phyloP scores from a whole-genome alignment of 805 yeast species.

The Metschnikowia continentalis region DNA sequence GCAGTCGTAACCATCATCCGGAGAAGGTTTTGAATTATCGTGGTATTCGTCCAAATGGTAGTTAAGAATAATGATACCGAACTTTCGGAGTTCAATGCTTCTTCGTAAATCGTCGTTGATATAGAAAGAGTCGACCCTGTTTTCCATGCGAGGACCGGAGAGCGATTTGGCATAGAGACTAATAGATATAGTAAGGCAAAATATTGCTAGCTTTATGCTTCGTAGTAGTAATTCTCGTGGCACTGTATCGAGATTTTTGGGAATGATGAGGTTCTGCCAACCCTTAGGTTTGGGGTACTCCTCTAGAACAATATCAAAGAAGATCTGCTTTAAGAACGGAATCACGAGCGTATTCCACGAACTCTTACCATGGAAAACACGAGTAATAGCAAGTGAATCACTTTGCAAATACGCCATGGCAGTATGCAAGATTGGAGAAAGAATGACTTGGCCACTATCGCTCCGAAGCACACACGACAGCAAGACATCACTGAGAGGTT shows the following conservation, averaged over 20 bases:
- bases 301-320: slow-evolving; percentile 28
- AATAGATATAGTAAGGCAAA: slow-evolving; percentile 15
- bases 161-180: slow-evolving; percentile 12
- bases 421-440: slow-evolving; percentile 20
- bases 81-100: slow-evolving; percentile 34
- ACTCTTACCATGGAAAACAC: slow-evolving; percentile 20
- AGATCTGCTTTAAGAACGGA: slow-evolving; percentile 27
- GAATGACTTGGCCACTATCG: slow-evolving; percentile 8
- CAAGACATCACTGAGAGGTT: slow-evolving; percentile 18
- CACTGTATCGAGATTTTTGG: slow-evolving; percentile 5
- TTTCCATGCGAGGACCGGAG: slow-evolving; percentile 8
- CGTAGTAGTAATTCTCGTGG: slow-evolving; percentile 9
- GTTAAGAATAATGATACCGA: slow-evolving; percentile 33
- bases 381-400: slow-evolving; percentile 23
- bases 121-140: slow-evolving; percentile 14
- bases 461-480: neutral
- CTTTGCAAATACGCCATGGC: slow-evolving; percentile 19
- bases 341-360: slow-evolving; percentile 28
- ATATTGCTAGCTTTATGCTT: slow-evolving; percentile 13
- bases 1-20: slow-evolving; percentile 27
- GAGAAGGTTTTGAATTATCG: slow-evolving; percentile 16
- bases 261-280: slow-evolving; percentile 13
- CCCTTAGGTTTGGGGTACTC: slow-evolving; percentile 14
- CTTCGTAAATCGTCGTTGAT: slow-evolving; percentile 24
- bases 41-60: slow-evolving; percentile 41